Conservation (phyloP, 371 early-diverging fungal species). For the Encephalitozoon cuniculi region DNA sequence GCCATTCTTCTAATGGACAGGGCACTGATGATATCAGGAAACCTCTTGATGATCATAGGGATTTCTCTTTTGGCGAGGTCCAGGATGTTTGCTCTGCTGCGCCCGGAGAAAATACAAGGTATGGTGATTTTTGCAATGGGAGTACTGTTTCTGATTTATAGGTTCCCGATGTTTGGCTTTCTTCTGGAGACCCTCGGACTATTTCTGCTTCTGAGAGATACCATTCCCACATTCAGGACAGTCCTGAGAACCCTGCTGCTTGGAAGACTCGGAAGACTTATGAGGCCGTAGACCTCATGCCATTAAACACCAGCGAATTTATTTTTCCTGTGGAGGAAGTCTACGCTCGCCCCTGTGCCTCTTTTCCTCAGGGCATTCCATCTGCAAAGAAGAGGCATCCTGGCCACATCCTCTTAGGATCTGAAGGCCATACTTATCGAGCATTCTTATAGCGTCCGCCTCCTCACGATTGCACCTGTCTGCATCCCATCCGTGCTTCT, state of each 20-base stretch:
- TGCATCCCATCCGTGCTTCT: slow-evolving; percentile 31
- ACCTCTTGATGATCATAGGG: slow-evolving; percentile 41
- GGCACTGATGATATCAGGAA: slow-evolving; percentile 44
- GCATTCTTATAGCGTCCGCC: background rate
- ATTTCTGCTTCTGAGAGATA: slow-evolving; percentile 24
- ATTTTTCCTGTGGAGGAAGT: background rate
- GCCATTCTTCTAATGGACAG: slow-evolving; percentile 38
- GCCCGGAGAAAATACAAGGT: slow-evolving; percentile 34
- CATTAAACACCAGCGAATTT: background rate
- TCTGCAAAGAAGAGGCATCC: background rate
- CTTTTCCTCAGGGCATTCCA: background rate
- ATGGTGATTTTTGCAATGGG: slow-evolving; percentile 33
- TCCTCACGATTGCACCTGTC: slow-evolving; percentile 9
- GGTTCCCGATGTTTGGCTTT: slow-evolving; percentile 29
- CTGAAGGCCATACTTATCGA: slow-evolving; percentile 17
- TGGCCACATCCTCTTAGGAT: background rate
- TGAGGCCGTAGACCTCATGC: background rate
- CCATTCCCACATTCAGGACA: slow-evolving; percentile 35
- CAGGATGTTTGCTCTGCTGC: slow-evolving; percentile 16
- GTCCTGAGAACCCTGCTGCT: slow-evolving; percentile 26
- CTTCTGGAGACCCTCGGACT: slow-evolving; percentile 37
- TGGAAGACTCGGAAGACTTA: background rate
- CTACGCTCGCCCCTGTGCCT: background rate
- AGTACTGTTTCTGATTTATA: slow-evolving; percentile 19
- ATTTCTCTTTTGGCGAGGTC: slow-evolving; percentile 15